Evolutionary conservation across 257 asterid genomes (phyloP), one percentile per base, ranked within the genome.

Genomic region (Mentha longifolia): DNA sequence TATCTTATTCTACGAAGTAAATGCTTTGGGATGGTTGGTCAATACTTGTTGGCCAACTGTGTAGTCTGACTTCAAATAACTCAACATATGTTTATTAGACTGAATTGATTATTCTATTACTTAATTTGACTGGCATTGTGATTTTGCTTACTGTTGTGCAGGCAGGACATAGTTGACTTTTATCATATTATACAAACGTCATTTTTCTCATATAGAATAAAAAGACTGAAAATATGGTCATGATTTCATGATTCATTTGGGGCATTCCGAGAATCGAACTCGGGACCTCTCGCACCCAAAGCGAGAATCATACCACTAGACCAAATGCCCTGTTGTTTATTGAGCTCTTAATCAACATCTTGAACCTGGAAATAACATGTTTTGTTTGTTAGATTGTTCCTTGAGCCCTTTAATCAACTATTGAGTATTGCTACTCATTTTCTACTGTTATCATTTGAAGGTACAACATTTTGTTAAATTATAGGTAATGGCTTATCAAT

Each of bases 261-360:
- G 61, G 67, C 60, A 74, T 74, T 74, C 78, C 60, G 43, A 74
- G 60, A 74, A 19, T 57, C 61, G 54, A 72, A 51, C 71, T 72
- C 68, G 59, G 73, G 72, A 65, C 68, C 72, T 65, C 73, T 65
- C 60, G 72, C 72, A 65, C 73, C 78, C 73, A 62, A 72, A 72
- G 71, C 71, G 65, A 72, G 71, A 72, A 72, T 72, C 77, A 62
- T 72, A 72, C 71, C 71, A 72, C 65, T 72, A 61, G 77, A 72
- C 77, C 97, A 85, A 87, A 85, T 87, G 90, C 95, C 91, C 96
- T 61, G 50, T 37, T 55, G 49, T 37, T 60, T 37, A 16, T 5
- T 37, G n/a, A 8, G 25, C 30, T 9, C 49, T 37, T 37, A 35
- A 33, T 35, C 15, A 13, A 13, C 43, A 28, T 33, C 2, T 30